Evolutionary conservation across 1,284 basidiomycete genomes (phyloP), one percentile per base, ranked within the genome.

Genomic region (Cronartium ribicola): DNA sequence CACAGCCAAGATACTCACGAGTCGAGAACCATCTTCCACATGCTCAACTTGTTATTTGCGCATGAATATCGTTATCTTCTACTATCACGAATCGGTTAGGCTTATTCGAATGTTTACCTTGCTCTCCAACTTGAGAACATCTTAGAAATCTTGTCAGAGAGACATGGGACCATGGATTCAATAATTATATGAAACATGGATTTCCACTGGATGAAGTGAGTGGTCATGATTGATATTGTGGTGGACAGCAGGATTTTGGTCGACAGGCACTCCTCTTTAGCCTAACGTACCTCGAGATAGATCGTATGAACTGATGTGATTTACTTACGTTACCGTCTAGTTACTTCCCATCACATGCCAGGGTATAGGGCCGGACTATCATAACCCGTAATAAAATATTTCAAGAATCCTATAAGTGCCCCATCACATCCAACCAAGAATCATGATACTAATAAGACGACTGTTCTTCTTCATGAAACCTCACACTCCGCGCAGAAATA

Each of bases 91-190:
- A 4, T 4, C 48, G 4, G 48, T 4, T 4, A 17, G 14, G 48
- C 17, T 46, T 17, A 46, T 8, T 17, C n/a, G 11, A 62, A 43
- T 3, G 4, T 11, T 43, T 14, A 43, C 8, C 29, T 11, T n/a
- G 14, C 8, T 17, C 10, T 4, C 48, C n/a, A n/a, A n/a, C n/a
- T n/a, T n/a, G n/a, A n/a, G n/a, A n/a, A n/a, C n/a, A n/a, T 22
- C 55, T 14, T 20, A 91, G 90, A 64, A 86, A 90, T 78, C 84
- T 85, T 79, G 88, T 88, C 22, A 86, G 88, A 62, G 86, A 87
- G 43, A 82, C 92, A 4, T 92, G 89, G 89, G 88, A 90, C 79
- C 90, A 92, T 83, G 90, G 90, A 0, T 92, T 88, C 78, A 81
- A 89, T 78, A 87, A 85, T 78, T 92, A 92, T 80, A 91, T 92